Evolutionary conservation across 2,329 filamentous ascomycete genomes (phyloP), one percentile per base, ranked within the genome.

Genomic region (Colletotrichum sp.): DNA sequence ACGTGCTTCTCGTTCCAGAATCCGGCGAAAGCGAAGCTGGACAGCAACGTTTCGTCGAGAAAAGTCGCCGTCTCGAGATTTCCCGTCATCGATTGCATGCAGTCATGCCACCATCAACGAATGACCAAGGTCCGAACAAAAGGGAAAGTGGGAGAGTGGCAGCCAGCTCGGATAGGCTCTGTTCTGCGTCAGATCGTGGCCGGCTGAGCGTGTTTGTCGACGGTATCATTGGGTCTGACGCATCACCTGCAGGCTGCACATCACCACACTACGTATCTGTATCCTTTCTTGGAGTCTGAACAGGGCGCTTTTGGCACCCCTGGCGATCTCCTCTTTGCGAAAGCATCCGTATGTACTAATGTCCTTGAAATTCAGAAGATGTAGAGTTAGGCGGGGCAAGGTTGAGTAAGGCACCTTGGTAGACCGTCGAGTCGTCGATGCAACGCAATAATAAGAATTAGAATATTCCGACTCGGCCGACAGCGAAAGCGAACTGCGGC

Each of bases 241-340:
- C 70, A 69, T 67, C 57, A 10, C 34, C 70, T 75, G 64, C 65
- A 73, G 55, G 36, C 26, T 36, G 73, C 43, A 64, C 55, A 52
- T 63, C 57, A 52, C 68, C 55, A 60, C 68, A n/a, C n/a, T 30
- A 34, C 24, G 13, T 18, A 32, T 63, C 32, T 21, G 48, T 9
- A 36, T 16, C 15, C 34, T 36, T 36, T 3, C 24, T 36, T 63
- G 15, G n/a, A n/a, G 21, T 24, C 28, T 16, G 15, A 64, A 58
- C 26, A 38, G 48, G n/a, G 34, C n/a, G n/a, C 32, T 52, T 28
- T 34, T 4, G 36, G 10, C 61, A 24, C 32, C 15, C 52, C 34
- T 70, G 67, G 28, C 67, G 57, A 70, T 70, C 36, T 52, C 36
- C n/a, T 16, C 3, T 16, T 64, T 16, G 26, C 18, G 24, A 16